Conservation (phyloP, 352 stramenopile genomes). For the Globisporangium acanthophoron region DNA sequence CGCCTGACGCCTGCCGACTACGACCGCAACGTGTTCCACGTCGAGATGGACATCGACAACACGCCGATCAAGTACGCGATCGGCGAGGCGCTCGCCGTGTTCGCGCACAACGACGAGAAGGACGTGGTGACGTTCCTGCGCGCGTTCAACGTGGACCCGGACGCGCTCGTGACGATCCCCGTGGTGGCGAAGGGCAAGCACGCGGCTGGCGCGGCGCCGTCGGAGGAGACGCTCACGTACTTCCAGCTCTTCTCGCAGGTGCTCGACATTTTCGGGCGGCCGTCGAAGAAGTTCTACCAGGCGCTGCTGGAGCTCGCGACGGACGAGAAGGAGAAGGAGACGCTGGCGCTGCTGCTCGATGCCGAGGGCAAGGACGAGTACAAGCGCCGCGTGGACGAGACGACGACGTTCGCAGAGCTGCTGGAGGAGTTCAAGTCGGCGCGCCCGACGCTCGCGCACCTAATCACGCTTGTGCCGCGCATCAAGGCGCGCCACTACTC, state of each 20-base stretch:
- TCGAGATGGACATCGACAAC: constrained; percentile 83
- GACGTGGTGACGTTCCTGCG: constrained; percentile 68
- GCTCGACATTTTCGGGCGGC: constrained; percentile 79
- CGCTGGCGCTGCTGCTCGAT: constrained; percentile 40
- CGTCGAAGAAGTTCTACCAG: constrained; percentile 84
- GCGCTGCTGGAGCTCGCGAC: constrained; percentile 54
- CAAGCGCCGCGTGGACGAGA: constrained; percentile 77
- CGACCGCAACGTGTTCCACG: constrained; percentile 82
- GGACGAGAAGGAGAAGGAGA: constrained; percentile 67
- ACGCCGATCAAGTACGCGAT: constrained; percentile 82
- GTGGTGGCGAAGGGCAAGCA: constrained; percentile 56
- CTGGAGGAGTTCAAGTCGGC: constrained; percentile 71
- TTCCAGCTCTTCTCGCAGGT: constrained; percentile 81
- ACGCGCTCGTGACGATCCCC: constrained; percentile 62
- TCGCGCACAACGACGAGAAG: constrained; percentile 77
- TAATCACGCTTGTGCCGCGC: constrained; percentile 66
- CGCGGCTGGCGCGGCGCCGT: constrained; percentile 13
- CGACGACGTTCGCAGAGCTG: constrained; percentile 69
- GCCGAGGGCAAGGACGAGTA: constrained; percentile 79
- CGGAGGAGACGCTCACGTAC: constrained; percentile 66
- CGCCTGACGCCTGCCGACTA: constrained; percentile 77
- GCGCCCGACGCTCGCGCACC: constrained; percentile 49
- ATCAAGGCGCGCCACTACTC: constrained; percentile 90
- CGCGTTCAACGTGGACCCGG: constrained; percentile 56
- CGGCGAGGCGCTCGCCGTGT: constrained; percentile 79